These are phyloP conservation scores for Sonneratia caseolaris DNA, from an alignment of 345 rosid species.

Conservation along the genomic window DNA sequence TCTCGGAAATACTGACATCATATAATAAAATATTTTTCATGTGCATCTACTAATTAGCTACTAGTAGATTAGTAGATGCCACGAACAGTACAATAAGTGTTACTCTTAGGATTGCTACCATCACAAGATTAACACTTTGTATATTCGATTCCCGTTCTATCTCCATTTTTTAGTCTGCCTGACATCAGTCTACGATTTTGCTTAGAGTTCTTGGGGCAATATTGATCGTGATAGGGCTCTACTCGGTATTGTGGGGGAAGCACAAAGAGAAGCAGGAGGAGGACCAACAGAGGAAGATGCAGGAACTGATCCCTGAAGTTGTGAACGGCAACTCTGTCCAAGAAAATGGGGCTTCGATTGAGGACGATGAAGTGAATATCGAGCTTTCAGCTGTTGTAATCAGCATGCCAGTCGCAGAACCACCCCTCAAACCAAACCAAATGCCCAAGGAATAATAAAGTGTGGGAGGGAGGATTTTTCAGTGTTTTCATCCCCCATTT, in stretches of 20 bases:
- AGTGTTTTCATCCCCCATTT: conserved; percentile 16
- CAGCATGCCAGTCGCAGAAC: conserved; percentile 26
- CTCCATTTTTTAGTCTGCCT: no score
- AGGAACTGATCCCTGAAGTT: conserved; percentile 23
- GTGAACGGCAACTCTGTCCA: conserved; percentile 24
- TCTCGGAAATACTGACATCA: not conserved
- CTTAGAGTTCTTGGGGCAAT: conserved; percentile 56
- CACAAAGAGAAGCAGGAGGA: conserved; percentile 50
- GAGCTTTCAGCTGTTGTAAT: conserved; percentile 23
- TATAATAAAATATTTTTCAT: not conserved
- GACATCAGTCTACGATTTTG: no score
- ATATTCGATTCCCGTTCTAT: no score
- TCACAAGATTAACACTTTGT: no score
- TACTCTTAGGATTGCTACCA: no score
- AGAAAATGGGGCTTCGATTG: conserved; percentile 29
- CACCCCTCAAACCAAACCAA: conserved; percentile 21
- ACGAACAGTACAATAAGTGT: no score
- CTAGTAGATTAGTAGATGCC: no score
- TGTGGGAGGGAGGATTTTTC: conserved; percentile 10
- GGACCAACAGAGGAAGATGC: not conserved
- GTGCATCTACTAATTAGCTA: not conserved
- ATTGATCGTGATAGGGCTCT: conserved; percentile 62
- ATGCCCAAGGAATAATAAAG: conserved; percentile 12
- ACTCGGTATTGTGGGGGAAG: conserved; percentile 81
- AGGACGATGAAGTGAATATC: conserved; percentile 24